Conservation (phyloP, 2,329 filamentous ascomycete species). For the Pezicula rhizophila region DNA sequence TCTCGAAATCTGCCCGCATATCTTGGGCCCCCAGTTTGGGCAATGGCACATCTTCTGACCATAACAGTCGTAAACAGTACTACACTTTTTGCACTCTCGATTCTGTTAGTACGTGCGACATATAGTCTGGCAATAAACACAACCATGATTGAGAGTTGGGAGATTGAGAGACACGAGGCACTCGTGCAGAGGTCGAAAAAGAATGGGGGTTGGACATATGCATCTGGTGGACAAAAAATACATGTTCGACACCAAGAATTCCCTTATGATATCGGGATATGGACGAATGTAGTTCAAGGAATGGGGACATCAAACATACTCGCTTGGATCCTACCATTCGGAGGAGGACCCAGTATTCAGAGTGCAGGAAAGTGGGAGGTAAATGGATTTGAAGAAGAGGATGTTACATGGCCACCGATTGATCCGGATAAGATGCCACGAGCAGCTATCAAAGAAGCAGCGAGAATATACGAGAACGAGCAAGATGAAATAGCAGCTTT, state of each 20-base stretch:
- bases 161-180: slow-evolving; percentile 57
- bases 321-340: slow-evolving; percentile 65
- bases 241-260: slow-evolving; percentile 64
- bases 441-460: slow-evolving; percentile 3
- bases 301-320: slow-evolving; percentile 66
- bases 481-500: slow-evolving; percentile 41
- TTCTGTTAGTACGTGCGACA: slow-evolving; percentile 59
- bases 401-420: slow-evolving; percentile 55
- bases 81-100: slow-evolving; percentile 53
- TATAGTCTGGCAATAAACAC: slow-evolving; percentile 61
- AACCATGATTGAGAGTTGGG: slow-evolving; percentile 80
- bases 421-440: slow-evolving; percentile 53
- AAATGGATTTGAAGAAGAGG: slow-evolving; percentile 68
- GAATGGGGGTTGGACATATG: slow-evolving; percentile 31
- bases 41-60: slow-evolving; percentile 56
- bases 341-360: slow-evolving; percentile 38
- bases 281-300: slow-evolving; percentile 64
- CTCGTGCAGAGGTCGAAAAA: slow-evolving; percentile 41
- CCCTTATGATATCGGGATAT: slow-evolving; percentile 75
- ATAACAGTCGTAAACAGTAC: slow-evolving; percentile 52
- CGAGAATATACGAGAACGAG: slow-evolving; percentile 19
- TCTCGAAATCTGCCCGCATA: slow-evolving; percentile 65
- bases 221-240: slow-evolving; percentile 43
- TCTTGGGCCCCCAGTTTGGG: slow-evolving; percentile 58
- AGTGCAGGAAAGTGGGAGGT: slow-evolving; percentile 54